Conservation (phyloP, 2,329 filamentous ascomycete species). For the Leptosphaerulina australis region DNA sequence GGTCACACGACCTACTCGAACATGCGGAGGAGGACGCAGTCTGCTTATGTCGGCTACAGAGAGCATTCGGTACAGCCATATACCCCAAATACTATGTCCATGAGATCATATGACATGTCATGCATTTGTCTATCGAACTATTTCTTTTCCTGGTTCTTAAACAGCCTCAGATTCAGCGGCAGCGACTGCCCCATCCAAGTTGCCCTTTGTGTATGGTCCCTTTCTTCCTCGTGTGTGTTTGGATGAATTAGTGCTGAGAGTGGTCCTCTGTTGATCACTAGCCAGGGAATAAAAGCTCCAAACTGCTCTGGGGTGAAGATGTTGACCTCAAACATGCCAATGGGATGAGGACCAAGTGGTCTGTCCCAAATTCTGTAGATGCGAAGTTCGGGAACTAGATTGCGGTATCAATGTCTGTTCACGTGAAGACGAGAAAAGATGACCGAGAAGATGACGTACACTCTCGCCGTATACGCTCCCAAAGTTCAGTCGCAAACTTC, state of each 20-base stretch:
- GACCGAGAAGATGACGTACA: constrained; percentile 59
- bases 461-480: constrained; percentile 79
- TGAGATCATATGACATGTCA: background rate
- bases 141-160: constrained; percentile 45
- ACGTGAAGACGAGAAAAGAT: background rate
- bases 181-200: constrained; percentile 76
- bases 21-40: background rate
- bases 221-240: constrained; percentile 70
- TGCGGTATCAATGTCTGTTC: background rate
- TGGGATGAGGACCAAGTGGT: constrained; percentile 80
- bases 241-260: constrained; percentile 81
- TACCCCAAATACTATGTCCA: constrained; percentile 15
- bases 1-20: constrained; percentile 3
- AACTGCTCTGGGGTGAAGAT: constrained; percentile 85
- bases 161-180: constrained; percentile 63
- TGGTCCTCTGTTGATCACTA: constrained; percentile 80
- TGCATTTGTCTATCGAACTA: background rate
- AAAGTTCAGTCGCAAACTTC: constrained; percentile 72
- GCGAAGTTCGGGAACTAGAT: constrained; percentile 77
- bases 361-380: constrained; percentile 79
- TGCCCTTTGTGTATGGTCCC: constrained; percentile 71
- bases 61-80: constrained; percentile 15
- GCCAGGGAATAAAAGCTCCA: constrained; percentile 85
- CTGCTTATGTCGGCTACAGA: no score
- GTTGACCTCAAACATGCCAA: constrained; percentile 93